Base-by-base conservation (phyloP, 371 early-diverging fungal genomes). In the Rhizopus arrhizus region DNA sequence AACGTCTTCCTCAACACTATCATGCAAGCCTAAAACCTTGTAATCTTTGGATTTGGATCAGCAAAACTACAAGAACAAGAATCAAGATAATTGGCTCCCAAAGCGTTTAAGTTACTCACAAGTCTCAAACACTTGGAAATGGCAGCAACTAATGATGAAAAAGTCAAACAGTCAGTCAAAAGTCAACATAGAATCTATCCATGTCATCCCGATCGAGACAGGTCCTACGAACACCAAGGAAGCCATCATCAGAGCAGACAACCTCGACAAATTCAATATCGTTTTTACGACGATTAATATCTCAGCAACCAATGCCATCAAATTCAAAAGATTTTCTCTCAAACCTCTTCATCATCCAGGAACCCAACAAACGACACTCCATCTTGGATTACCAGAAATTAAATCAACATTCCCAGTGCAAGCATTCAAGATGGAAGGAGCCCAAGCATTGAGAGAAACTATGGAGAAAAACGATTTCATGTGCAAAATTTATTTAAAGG, bases 361-460 rank as follows among this genome's bases (percentile, higher is more conserved):
- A 55, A 31, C 5, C 56, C 0, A 43, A 16, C 33, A 55, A 41
- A 13, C 32, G 43, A 9, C 16, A 43, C 6, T 33, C 45, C 8
- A 57, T 57, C 7, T 31, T 57, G 28, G 48, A 47, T 12, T 57
- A 45, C 31, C 50, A 49, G 13, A 41, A 43, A 28, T 16, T 56
- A 13, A 62, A 62, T 42, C 7, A 16, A 31, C 51, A 8, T n/a
- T 29, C 56, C 0, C 56, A 56, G 29, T 8, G 13, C 34, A 16
- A 43, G 34, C 62, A 62, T 34, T 56, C 56, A 62, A 50, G 29
- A 59, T 59, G 59, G 52, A 59, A 28, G 52, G 59, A 5, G 52
- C 41, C 0, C 59, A 52, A n/a, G 51, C 56, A n/a, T 22, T 56
- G 9, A 9, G 59, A 11, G 49, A 64, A 16, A 0, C 58, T 3